Evolutionary conservation across 441 rosid species (phyloP).

Genomic region (California macrophylla): DNA sequence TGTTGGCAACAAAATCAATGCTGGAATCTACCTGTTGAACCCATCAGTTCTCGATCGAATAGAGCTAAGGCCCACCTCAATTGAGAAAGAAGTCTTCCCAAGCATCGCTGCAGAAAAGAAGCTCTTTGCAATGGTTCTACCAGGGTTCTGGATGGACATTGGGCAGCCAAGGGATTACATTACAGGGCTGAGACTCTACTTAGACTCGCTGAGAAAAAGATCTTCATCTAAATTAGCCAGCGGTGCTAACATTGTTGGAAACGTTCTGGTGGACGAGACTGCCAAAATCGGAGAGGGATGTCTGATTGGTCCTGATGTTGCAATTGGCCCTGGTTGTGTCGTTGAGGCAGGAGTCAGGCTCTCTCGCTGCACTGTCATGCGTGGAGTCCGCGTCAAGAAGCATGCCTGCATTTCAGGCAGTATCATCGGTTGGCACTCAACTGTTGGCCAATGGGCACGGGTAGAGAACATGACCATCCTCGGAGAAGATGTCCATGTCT

Average conservation of each 20-base stretch:
- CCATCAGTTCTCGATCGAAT: conserved; percentile 79
- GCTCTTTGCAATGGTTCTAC: conserved; percentile 85
- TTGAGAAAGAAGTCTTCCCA: conserved; percentile 92
- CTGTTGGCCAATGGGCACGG: neutral
- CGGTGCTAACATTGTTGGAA: neutral
- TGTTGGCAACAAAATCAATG: conserved; percentile 94
- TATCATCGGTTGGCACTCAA: neutral
- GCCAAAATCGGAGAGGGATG: neutral
- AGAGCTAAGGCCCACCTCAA: conserved; percentile 82
- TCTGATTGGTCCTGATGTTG: neutral
- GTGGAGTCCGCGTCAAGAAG: neutral
- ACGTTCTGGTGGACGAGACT: neutral
- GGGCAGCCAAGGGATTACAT: conserved; percentile 96
- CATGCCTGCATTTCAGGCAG: neutral
- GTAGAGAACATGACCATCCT: neutral
- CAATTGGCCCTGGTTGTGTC: neutral
- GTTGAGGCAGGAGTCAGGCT: neutral
- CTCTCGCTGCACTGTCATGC: neutral
- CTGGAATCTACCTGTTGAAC: conserved; percentile 81
- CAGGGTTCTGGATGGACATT: conserved; percentile 98
- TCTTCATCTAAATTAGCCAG: conserved; percentile 42
- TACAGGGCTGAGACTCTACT: conserved; percentile 77
- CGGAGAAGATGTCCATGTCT: neutral
- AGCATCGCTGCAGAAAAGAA: conserved; percentile 63
- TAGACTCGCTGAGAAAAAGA: conserved; percentile 71